Base-by-base conservation (phyloP, 352 stramenopile species). In the Thalassiosira mediterranea region DNA sequence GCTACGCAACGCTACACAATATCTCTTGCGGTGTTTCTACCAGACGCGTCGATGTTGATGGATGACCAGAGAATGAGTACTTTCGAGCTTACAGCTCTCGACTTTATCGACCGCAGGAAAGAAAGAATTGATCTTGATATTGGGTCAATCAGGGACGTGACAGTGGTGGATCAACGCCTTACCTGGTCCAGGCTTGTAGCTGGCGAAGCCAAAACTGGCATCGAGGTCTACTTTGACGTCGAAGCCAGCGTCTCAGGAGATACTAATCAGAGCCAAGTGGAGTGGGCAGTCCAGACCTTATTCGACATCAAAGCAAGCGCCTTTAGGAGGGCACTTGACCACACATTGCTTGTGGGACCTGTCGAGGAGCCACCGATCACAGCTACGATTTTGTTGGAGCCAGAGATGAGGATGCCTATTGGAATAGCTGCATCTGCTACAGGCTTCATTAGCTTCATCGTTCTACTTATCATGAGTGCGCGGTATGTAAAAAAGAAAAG, bases 181-280 rank as follows among this genome's bases (percentile, higher is more conserved):
- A 63, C 51, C 0, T 72, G 63, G 63, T 46, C 58, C 28, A 68
- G 42, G 8, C 10, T 58, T 17, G 28, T 56, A 38, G 38, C 61
- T 29, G 63, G 19, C 8, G 32, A 23, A 26, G 28, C 31, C 25
- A 46, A 10, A 8, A 63, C 52, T 29, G 51, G 63, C 2, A 17
- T 72, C 10, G 51, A 72, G 15, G 63, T 72, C 34, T 42, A 48
- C 25, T 64, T 72, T 51, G 8, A 42, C 44, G 63, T 58, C 7
- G 23, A 56, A 32, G 51, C 32, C 17, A 26, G 23, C 44, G 37
- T 72, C n/a, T 38, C 63, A 56, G 40, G 44, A 29, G 7, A 46
- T 10, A 38, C 46, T 2, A 0, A 28, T 31, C 37, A 63, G 7
- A 15, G 63, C 37, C n/a, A 64, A 15, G 5, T 72, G 17, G 53